Percentiles rank a stretch among this genome's conserved stretches.
phyloP scores from a whole-genome alignment of 75 land plant genomes.

The Isoetes taiwanensis region DNA sequence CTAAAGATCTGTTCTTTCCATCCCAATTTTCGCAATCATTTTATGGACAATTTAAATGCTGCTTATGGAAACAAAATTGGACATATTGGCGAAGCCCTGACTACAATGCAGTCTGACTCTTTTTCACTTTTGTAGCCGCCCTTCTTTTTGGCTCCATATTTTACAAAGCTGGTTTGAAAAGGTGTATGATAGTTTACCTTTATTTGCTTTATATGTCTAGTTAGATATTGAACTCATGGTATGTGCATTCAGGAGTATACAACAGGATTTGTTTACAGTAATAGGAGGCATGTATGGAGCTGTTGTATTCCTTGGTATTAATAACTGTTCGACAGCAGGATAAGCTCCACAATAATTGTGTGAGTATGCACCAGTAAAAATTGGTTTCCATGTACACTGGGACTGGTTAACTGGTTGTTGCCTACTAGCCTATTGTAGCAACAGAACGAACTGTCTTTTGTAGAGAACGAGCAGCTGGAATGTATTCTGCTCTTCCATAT shows the following conservation, averaged over 20 bases:
- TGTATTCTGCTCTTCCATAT: conserved; percentile 4
- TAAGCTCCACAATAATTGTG: too few relatives aligned
- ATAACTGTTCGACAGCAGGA: conserved; percentile 2
- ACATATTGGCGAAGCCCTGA: conserved; percentile 85
- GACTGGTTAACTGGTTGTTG: too few relatives aligned
- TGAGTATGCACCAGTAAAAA: too few relatives aligned
- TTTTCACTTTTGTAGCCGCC: conserved; percentile 41
- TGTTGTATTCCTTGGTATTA: not conserved
- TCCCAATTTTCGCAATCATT: conserved; percentile 36
- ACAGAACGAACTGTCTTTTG: conserved; percentile 5
- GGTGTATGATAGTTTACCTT: conserved; percentile 23
- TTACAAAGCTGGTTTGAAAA: conserved; percentile 48
- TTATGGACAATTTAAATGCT: conserved; percentile 46
- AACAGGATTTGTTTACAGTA: not conserved
- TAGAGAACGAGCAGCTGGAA: conserved; percentile 6
- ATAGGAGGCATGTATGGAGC: conserved; percentile 6
- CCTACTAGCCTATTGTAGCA: not conserved
- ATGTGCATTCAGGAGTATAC: not conserved
- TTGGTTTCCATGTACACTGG: too few relatives aligned
- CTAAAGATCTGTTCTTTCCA: conserved; percentile 47
- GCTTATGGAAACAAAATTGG: conserved; percentile 66
- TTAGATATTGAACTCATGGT: too few relatives aligned
- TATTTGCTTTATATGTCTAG: too few relatives aligned
- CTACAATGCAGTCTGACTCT: conserved; percentile 55
- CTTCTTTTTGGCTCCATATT: conserved; percentile 56